Base-by-base conservation (phyloP, 345 rosid genomes). In the Hevea brasiliensis region DNA sequence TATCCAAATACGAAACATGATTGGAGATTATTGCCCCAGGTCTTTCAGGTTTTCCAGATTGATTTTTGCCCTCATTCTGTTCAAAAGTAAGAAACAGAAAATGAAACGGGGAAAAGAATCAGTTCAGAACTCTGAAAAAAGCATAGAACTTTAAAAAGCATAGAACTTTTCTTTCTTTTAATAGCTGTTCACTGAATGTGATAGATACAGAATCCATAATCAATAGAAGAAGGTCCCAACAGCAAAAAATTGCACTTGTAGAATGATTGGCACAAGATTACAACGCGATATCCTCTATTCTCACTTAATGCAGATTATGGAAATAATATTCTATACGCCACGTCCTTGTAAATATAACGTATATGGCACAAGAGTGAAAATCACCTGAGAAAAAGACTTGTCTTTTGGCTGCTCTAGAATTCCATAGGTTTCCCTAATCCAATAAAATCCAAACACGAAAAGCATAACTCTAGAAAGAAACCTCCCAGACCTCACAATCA, bases 1-100 rank as follows among this genome's bases (percentile, higher is more conserved):
- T 92, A 85, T 95, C 99, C 58, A 95, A 32, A 77, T 95, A 87
- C 0, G 99, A 95, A 20, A 95, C 90, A 53, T 95, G 99, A 78
- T 95, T 95, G 42, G 94, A 92, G 21, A 95, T 76, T 44, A 92
- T 90, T 17, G 89, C 96, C 69, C 99, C 99, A 21, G 96, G 84
- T 72, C 90, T 85, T 89, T 84, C 92, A 44, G 77, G 71, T 76
- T 85, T 90, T 77, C 82, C 88, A 3, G 71, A 78, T 79, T 79
- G 80, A 41, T 71, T 76, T 60, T 68, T 65, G 51, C 71, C 81
- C 74, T 67, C 86, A 67, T 40, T 78, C 94, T 85, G 83, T 56
- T 41, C 60, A 71, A 61, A 70, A 64, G 18, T 0, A 51, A 27
- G 7, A 1, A 57, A 17, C 12, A 32, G 21, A 53, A 57, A 35